phyloP scores from a whole-genome alignment of 1,139 yeast genomes.

The Blastobotrys buckinghamii region DNA sequence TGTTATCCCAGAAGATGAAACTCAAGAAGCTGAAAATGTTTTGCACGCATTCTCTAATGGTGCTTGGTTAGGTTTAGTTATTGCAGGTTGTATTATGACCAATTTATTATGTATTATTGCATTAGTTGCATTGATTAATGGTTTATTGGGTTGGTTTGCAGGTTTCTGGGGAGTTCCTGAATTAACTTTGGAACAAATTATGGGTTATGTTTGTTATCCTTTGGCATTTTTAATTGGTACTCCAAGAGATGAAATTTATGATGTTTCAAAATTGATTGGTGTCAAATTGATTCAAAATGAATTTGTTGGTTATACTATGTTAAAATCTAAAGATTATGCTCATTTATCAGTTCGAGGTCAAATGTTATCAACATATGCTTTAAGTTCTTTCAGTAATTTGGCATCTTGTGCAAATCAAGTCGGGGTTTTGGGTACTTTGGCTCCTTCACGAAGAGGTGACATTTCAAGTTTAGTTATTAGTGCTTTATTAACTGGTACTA shows the following conservation, averaged over 20 bases:
- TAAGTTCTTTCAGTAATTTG: conserved; percentile 49
- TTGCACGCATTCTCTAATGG: conserved; percentile 62
- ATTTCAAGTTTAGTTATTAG: conserved; percentile 46
- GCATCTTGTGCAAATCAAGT: conserved; percentile 62
- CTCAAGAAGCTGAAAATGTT: conserved; percentile 48
- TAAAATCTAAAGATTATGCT: conserved; percentile 42
- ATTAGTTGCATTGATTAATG: conserved; percentile 53
- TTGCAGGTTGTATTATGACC: conserved; percentile 56
- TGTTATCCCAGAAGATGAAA: conserved; percentile 43
- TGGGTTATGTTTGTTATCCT: conserved; percentile 57
- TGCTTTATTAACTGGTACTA: conserved; percentile 50
- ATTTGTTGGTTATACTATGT: conserved; percentile 50
- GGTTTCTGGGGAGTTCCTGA: conserved; percentile 53
- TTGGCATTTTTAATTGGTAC: conserved; percentile 57
- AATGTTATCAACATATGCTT: conserved; percentile 57
- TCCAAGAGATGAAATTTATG: conserved; percentile 50
- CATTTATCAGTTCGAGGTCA: conserved; percentile 48
- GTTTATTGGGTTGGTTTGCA: conserved; percentile 58
- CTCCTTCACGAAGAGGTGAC: conserved; percentile 48
- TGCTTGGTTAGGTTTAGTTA: conserved; percentile 53
- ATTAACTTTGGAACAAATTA: conserved; percentile 51
- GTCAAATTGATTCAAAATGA: conserved; percentile 60
- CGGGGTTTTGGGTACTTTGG: conserved; percentile 56
- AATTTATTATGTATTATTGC: conserved; percentile 62
- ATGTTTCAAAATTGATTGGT: conserved; percentile 50